A percentile compares a stretch with the other conserved stretches of the same genome.
Conservation (phyloP, 192 early-diverging fungal species). For the Haplosporangium gracile region DNA sequence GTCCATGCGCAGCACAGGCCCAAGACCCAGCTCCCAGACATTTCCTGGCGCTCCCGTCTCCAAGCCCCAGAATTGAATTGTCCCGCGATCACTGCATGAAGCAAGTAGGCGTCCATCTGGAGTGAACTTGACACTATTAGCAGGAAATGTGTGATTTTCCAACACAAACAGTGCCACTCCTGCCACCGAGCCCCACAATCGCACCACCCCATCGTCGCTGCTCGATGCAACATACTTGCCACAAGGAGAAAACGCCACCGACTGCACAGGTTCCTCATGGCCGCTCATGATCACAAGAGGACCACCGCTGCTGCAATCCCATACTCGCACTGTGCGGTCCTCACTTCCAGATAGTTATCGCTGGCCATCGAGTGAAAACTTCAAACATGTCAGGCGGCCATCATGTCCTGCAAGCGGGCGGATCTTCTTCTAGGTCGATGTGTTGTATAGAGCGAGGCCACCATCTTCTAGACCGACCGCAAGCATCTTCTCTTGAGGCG, state of each 20-base stretch:
- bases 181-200: background rate
- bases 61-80: background rate
- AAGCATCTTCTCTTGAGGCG: no score
- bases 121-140: background rate
- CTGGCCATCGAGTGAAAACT: background rate
- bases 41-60: background rate
- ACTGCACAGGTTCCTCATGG: background rate
- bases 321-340: background rate
- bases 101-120: background rate
- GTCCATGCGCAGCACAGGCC: background rate
- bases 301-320: background rate
- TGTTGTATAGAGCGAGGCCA: no score
- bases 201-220: background rate
- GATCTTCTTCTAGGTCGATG: background rate
- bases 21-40: background rate
- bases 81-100: background rate
- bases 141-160: background rate
- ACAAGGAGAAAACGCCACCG: background rate
- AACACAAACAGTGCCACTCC: background rate
- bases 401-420: background rate
- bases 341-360: background rate
- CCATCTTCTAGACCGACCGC: no score
- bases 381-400: background rate
- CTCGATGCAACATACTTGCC: background rate
- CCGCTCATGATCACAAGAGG: background rate